A percentile compares a stretch with the other conserved stretches of the same genome.
phyloP scores from a whole-genome alignment of 352 stramenopile genomes.

The Phytophthora litchii region DNA sequence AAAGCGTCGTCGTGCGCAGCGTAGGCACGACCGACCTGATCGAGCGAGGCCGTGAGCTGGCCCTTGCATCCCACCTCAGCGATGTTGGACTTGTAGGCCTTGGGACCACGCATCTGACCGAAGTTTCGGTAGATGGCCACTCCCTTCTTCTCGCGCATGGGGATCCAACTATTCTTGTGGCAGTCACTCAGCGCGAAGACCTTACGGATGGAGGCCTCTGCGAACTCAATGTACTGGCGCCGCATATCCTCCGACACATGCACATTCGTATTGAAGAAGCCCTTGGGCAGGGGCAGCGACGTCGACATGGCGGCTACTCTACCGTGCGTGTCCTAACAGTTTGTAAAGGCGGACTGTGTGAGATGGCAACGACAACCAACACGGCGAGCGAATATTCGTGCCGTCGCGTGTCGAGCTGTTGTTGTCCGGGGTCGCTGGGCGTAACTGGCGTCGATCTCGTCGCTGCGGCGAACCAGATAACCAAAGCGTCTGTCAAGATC shows the following conservation, averaged over 20 bases:
- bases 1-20: constrained; percentile 80
- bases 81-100: constrained; percentile 78
- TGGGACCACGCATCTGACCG: constrained; percentile 52
- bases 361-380: constrained; percentile 17
- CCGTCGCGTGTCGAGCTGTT: constrained; percentile 30
- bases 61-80: constrained; percentile 79
- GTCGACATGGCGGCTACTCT: constrained; percentile 44
- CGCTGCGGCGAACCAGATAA: constrained; percentile 22
- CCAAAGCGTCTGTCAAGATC: constrained; percentile 15
- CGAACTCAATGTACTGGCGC: constrained; percentile 80
- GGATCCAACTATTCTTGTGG: constrained; percentile 87
- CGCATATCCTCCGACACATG: constrained; percentile 74
- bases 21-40: constrained; percentile 78
- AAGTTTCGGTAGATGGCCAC: constrained; percentile 87
- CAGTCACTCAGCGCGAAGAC: constrained; percentile 83
- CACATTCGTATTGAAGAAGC: constrained; percentile 77
- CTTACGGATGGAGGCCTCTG: constrained; percentile 82
- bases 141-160: constrained; percentile 83
- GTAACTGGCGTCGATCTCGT: constrained; percentile 31
- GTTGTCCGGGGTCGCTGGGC: constrained; percentile 23
- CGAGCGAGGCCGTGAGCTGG: constrained; percentile 68
- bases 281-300: constrained; percentile 70
- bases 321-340: constrained; percentile 6
- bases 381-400: constrained; percentile 21
- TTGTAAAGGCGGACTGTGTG: constrained; percentile 25